phyloP scores from a whole-genome alignment of 2,329 filamentous ascomycete species.

The Penicillium sp. region DNA sequence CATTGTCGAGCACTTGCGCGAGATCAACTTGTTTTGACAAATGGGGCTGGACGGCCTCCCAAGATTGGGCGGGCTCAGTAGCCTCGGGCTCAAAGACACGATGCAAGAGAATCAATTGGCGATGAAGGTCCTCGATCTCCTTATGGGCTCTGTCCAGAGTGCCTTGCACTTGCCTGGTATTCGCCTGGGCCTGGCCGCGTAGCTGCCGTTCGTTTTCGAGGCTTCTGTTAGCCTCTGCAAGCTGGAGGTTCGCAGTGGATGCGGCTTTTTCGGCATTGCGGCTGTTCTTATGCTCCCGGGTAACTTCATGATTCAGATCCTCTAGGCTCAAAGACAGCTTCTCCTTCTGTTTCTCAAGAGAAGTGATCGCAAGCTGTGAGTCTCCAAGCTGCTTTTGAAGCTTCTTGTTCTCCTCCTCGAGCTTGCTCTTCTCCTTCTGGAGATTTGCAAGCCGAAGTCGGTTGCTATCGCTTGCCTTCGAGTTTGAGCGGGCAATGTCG shows the following conservation, averaged over 20 bases:
- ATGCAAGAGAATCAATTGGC: conserved; percentile 77
- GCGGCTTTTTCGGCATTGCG: conserved; percentile 87
- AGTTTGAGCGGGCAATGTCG: conserved; percentile 88
- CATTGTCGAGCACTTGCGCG: conserved; percentile 79
- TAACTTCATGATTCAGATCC: conserved; percentile 89
- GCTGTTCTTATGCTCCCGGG: conserved; percentile 83
- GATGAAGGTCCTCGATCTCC: conserved; percentile 77
- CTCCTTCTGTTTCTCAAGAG: conserved; percentile 90
- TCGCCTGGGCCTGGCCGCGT: conserved; percentile 80
- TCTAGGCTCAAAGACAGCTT: conserved; percentile 86
- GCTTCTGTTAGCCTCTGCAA: conserved; percentile 85
- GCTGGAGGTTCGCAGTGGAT: conserved; percentile 75
- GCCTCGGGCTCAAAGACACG: conserved; percentile 82
- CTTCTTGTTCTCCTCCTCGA: conserved; percentile 80
- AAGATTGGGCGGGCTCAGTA: conserved; percentile 62
- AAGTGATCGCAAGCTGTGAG: conserved; percentile 76
- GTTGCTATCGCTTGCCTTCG: conserved; percentile 80
- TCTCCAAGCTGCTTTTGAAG: conserved; percentile 84
- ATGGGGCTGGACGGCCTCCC: conserved; percentile 71
- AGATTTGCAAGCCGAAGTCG: conserved; percentile 73
- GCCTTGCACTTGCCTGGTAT: conserved; percentile 76
- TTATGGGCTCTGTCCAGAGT: conserved; percentile 77
- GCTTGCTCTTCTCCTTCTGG: conserved; percentile 77
- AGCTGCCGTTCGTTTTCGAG: conserved; percentile 89
- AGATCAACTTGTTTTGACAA: conserved; percentile 70